Evolutionary conservation across 768 basidiomycete species (phyloP), one percentile per base, ranked within the genome.

Genomic region (Leccinum sublutescens): DNA sequence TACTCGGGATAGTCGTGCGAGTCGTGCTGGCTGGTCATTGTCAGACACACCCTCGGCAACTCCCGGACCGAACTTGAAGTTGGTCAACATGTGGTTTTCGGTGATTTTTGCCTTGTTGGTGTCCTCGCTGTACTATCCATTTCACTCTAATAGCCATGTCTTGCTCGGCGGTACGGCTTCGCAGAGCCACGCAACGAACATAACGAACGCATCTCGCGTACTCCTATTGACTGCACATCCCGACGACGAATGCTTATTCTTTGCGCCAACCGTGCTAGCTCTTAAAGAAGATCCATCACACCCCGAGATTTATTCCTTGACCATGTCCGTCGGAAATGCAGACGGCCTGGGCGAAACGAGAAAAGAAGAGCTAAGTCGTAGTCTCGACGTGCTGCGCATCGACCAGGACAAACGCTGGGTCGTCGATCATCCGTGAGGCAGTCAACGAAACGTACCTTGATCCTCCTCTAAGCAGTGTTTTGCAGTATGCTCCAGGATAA

Each of bases 181-280:
- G 2, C 47, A 33, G 31, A 40, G 12, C 25, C 56, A 52, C 29
- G 40, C 57, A 25, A 14, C 49, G 45, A n/a, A 40, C 17, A 40
- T n/a, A 9, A 40, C 40, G 17, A 54, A 59, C 52, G 0, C 38
- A 3, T 60, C 67, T 25, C 62, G 68, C 25, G 69, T 91, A 34
- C 77, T 94, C 38, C 71, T 97, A 3, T 72, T 98, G 49, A 96
- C 95, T 1, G 93, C 95, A 27, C 95, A 98, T 70, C 95, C 95
- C 2, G 95, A 97, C 69, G 95, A 98, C 70, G 95, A 97, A 76
- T 87, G 86, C 71, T 83, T 95, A 81, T 98, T 98, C 80, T 98
- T 98, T 71, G 86, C 87, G 4, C 95, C 95, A 0, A 94, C 92
- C 0, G 71, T 96, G 14, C 75, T 87, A 33, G 79, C 82, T 2